Percentiles rank a stretch among this genome's conserved stretches.
Evolutionary conservation across 1,284 basidiomycete species (phyloP).

Genomic region (Leccinum pachyderme): DNA sequence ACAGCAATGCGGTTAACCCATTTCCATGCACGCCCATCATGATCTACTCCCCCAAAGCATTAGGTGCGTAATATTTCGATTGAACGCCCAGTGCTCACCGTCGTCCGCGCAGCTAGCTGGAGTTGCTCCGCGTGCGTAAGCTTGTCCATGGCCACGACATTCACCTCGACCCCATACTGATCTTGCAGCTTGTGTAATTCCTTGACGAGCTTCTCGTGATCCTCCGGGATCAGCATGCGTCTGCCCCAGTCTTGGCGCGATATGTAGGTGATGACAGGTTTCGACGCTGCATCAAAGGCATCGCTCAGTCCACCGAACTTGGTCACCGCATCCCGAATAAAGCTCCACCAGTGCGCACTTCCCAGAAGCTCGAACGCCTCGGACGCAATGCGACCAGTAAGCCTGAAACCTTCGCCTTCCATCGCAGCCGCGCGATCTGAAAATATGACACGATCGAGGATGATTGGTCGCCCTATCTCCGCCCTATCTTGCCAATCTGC

Average conservation of each 20-base stretch:
- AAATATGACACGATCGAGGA: slow-evolving; percentile 82
- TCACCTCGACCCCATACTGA: slow-evolving; percentile 78
- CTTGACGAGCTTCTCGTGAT: slow-evolving; percentile 65
- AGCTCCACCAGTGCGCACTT: slow-evolving; percentile 78
- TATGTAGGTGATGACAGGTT: slow-evolving; percentile 82
- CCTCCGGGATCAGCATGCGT: slow-evolving; percentile 61
- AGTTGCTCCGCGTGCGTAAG: slow-evolving; percentile 78
- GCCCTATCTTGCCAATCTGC: slow-evolving; percentile 80
- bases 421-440: slow-evolving; percentile 83
- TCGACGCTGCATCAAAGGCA: slow-evolving; percentile 35
- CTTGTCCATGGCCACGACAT: slow-evolving; percentile 81
- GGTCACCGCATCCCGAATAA: slow-evolving; percentile 70
- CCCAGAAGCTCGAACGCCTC: slow-evolving; percentile 74
- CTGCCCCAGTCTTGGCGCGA: slow-evolving; percentile 85
- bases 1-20: slow-evolving; percentile 68
- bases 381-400: slow-evolving; percentile 72
- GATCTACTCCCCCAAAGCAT: neutral
- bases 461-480: slow-evolving; percentile 63
- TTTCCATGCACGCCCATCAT: neutral
- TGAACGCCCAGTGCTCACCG: slow-evolving; percentile 46
- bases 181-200: slow-evolving; percentile 66
- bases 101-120: slow-evolving; percentile 72
- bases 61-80: neutral
- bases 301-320: slow-evolving; percentile 61
- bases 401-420: slow-evolving; percentile 62